Conservation (phyloP, 1,139 yeast genomes). For the Diutina mesorugosa region DNA sequence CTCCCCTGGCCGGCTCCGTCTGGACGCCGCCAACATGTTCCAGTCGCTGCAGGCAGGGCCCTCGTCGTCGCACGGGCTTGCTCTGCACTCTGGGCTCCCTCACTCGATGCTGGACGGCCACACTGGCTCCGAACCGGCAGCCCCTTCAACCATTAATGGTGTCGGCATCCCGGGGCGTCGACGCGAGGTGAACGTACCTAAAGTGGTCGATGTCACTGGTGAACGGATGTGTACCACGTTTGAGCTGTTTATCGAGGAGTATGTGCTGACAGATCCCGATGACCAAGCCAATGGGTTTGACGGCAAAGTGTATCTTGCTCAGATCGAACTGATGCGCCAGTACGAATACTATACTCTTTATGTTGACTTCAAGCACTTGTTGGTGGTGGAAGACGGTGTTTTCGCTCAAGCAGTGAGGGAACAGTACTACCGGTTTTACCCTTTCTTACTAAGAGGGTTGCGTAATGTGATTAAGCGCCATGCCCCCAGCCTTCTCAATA, state of each 20-base stretch:
- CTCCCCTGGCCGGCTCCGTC: constrained; percentile 32
- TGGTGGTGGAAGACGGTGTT: constrained; percentile 71
- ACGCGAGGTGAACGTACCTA: constrained; percentile 59
- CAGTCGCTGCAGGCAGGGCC: constrained; percentile 28
- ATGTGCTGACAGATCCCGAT: constrained; percentile 23
- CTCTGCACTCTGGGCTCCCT: background rate
- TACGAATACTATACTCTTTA: constrained; percentile 71
- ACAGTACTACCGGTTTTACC: constrained; percentile 86
- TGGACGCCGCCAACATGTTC: constrained; percentile 32
- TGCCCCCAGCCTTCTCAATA: constrained; percentile 61
- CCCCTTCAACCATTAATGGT: background rate
- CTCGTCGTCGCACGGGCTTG: constrained; percentile 8
- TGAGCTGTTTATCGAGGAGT: constrained; percentile 71
- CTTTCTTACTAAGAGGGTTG: constrained; percentile 68
- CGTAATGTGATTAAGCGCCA: constrained; percentile 58
- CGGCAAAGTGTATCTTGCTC: constrained; percentile 62
- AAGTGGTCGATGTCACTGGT: constrained; percentile 84
- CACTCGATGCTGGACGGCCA: background rate
- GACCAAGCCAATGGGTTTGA: constrained; percentile 24
- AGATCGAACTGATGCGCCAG: constrained; percentile 68
- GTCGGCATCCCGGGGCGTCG: constrained; percentile 10
- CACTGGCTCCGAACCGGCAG: background rate
- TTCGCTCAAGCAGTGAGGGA: constrained; percentile 82
- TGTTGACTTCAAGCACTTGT: constrained; percentile 72
- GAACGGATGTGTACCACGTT: constrained; percentile 89